These are phyloP conservation scores for Incumbomyces delicatus DNA, from an alignment of 2,329 filamentous ascomycete species.

Conservation along the genomic window DNA sequence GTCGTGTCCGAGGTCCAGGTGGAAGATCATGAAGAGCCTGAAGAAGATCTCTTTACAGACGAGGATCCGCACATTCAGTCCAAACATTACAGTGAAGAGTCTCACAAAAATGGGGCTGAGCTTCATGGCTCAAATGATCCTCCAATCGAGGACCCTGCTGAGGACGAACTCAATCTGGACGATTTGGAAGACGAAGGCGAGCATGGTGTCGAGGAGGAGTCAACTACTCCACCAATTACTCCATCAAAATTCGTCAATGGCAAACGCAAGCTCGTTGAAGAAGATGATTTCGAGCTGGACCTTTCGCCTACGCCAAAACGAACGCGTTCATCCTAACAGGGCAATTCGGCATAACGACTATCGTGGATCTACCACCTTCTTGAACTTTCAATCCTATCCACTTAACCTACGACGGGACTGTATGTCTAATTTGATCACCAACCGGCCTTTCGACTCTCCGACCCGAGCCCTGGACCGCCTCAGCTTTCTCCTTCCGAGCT, in stretches of 20 bases:
- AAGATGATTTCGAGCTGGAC: slow-evolving; percentile 18
- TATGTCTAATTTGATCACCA: neutral
- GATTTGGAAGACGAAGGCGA: slow-evolving; percentile 1
- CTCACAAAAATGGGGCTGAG: neutral
- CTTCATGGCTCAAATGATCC: neutral
- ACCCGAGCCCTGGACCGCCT: too few species aligned
- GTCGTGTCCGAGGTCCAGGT: neutral
- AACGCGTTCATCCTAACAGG: slow-evolving; percentile 11
- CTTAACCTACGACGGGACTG: neutral
- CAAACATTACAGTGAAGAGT: neutral
- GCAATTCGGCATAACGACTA: neutral
- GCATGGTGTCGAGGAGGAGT: neutral
- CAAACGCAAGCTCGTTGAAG: slow-evolving; percentile 20
- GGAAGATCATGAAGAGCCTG: slow-evolving; percentile 4
- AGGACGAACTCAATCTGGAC: slow-evolving; percentile 2
- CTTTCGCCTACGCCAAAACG: slow-evolving; percentile 19
- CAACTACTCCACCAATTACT: slow-evolving; percentile 10
- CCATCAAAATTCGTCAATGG: slow-evolving; percentile 10
- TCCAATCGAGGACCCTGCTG: neutral
- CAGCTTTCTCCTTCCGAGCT: neutral
- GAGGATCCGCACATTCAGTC: slow-evolving; percentile 3
- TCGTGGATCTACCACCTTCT: neutral
- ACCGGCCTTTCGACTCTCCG: neutral
- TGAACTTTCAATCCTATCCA: neutral
- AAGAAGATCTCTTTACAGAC: slow-evolving; percentile 14